Conservation (phyloP, 169 alveolate genomes). For the Theileria annulata region DNA sequence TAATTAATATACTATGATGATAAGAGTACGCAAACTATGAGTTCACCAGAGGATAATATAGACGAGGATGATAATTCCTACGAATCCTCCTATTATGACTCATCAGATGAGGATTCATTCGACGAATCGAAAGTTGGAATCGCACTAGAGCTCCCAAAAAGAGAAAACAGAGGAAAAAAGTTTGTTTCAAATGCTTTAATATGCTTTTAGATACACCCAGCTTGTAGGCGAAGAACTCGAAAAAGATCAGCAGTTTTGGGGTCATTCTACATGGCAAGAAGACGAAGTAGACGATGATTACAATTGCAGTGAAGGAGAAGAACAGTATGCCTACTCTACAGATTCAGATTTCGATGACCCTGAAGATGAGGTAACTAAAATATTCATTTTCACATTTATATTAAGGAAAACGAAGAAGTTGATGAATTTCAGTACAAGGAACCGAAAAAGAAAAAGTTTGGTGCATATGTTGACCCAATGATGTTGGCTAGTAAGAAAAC, state of each 20-base stretch:
- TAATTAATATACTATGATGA: neutral
- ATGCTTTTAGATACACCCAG: slow-evolving; percentile 51
- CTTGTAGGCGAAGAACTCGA: slow-evolving; percentile 82
- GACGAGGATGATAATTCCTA: slow-evolving; percentile 29
- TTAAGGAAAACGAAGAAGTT: slow-evolving; percentile 45
- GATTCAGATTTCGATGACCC: slow-evolving; percentile 84
- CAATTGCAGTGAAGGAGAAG: slow-evolving; percentile 85
- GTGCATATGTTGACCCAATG: slow-evolving; percentile 67
- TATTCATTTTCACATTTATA: neutral
- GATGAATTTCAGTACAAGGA: slow-evolving; percentile 58
- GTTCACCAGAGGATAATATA: slow-evolving; percentile 16
- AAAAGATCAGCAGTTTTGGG: slow-evolving; percentile 83
- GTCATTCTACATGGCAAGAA: slow-evolving; percentile 84
- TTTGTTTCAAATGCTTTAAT: neutral
- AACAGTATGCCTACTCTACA: slow-evolving; percentile 76
- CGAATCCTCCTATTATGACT: slow-evolving; percentile 20
- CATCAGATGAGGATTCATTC: slow-evolving; percentile 46
- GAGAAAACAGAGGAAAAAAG: slow-evolving; percentile 81
- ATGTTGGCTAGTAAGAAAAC: slow-evolving; percentile 36
- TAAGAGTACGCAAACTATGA: slow-evolving; percentile 1
- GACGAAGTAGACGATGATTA: slow-evolving; percentile 84
- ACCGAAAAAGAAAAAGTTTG: slow-evolving; percentile 29
- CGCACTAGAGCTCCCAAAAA: slow-evolving; percentile 82
- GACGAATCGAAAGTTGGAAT: slow-evolving; percentile 77
- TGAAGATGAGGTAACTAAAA: slow-evolving; percentile 47